Evolutionary conservation across 2,329 filamentous ascomycete species (phyloP).

Genomic region (Cladophialophora yegresii): DNA sequence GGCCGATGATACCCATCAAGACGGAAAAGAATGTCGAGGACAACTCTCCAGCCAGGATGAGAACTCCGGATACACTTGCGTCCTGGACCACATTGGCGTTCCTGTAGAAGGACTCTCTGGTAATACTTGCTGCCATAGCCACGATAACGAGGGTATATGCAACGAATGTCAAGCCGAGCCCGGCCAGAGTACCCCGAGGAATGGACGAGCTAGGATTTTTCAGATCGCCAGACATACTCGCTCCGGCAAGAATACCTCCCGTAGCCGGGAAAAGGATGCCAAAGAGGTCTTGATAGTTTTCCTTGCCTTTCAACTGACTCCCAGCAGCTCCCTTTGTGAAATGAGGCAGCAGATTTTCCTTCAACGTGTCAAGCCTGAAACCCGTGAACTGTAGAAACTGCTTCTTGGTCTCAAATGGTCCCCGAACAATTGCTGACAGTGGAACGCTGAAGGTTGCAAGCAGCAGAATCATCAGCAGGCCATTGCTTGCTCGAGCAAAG

Average conservation of each 20-base stretch:
- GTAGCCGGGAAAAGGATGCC: constrained; percentile 80
- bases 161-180: constrained; percentile 72
- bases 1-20: constrained; percentile 82
- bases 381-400: constrained; percentile 76
- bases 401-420: constrained; percentile 65
- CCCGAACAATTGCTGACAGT: constrained; percentile 68
- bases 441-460: constrained; percentile 80
- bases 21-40: constrained; percentile 82
- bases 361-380: constrained; percentile 67
- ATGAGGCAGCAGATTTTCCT: constrained; percentile 70
- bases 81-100: constrained; percentile 80
- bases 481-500: constrained; percentile 79
- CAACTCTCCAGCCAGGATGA: constrained; percentile 80
- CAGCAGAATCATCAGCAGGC: constrained; percentile 68
- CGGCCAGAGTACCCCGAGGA: constrained; percentile 78
- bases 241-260: constrained; percentile 66
- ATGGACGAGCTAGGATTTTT: constrained; percentile 81
- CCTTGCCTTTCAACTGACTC: constrained; percentile 62
- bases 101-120: constrained; percentile 69
- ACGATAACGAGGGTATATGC: constrained; percentile 76
- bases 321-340: constrained; percentile 65
- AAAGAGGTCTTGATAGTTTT: constrained; percentile 79
- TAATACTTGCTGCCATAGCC: constrained; percentile 74
- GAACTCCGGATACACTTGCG: constrained; percentile 70
- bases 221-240: constrained; percentile 87